These are phyloP conservation scores for Penicillium herquei DNA, from an alignment of 495 filamentous ascomycete genomes.

Conservation along the genomic window DNA sequence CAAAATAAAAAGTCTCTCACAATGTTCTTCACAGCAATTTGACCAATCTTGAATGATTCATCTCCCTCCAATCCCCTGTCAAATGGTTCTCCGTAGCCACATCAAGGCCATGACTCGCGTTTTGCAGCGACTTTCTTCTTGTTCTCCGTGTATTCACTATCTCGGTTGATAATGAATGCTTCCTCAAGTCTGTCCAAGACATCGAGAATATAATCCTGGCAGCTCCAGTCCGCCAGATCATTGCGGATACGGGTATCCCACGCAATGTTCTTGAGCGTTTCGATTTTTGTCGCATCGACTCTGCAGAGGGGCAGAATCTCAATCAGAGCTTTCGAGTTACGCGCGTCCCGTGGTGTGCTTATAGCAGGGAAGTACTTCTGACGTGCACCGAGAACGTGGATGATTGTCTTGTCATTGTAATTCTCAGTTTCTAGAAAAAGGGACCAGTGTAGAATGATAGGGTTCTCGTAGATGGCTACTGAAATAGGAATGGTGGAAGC, in stretches of 20 bases:
- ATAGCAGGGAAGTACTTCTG: constrained; percentile 2
- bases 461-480: constrained; percentile 4
- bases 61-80: background rate
- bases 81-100: background rate
- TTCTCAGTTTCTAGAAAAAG: constrained; percentile 4
- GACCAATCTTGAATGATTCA: background rate
- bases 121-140: background rate
- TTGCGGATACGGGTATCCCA: background rate
- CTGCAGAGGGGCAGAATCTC: constrained; percentile 2
- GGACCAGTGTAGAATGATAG: constrained; percentile 3
- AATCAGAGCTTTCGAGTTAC: background rate
- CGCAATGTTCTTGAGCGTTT: constrained; percentile 1
- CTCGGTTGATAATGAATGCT: background rate
- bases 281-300: constrained; percentile 4
- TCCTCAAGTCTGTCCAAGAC: constrained; percentile 1
- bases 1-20: background rate
- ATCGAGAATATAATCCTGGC: constrained; percentile 3
- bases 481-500: constrained; percentile 2
- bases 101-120: constrained; percentile 1
- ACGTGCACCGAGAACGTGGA: constrained; percentile 6
- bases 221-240: constrained; percentile 4
- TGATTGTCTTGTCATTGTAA: constrained; percentile 3
- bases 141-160: background rate
- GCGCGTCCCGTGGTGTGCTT: constrained; percentile 2
- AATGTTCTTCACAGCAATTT: background rate